These are phyloP conservation scores for Nothophytophthora sp. DNA, from an alignment of 352 stramenopile genomes.

Conservation along the genomic window DNA sequence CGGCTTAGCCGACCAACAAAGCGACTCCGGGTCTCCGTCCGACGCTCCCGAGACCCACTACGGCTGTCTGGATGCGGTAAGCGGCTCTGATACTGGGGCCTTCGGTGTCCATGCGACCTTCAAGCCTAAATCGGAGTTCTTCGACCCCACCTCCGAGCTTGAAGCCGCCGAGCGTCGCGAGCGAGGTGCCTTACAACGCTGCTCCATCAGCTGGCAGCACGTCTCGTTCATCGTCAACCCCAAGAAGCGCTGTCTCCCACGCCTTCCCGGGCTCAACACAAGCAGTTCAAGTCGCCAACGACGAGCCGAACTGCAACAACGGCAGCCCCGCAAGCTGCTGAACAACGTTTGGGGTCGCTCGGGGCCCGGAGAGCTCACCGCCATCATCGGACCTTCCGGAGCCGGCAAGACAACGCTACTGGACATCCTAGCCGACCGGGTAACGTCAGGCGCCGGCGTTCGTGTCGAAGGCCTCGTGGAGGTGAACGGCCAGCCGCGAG, in stretches of 20 bases:
- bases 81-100: neutral
- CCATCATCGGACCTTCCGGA: slow-evolving; percentile 51
- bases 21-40: slow-evolving; percentile 16
- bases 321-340: slow-evolving; percentile 38
- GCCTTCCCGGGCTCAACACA: neutral
- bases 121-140: slow-evolving; percentile 18
- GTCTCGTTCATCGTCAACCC: slow-evolving; percentile 48
- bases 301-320: neutral
- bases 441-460: neutral
- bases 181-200: slow-evolving; percentile 26
- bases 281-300: neutral
- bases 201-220: slow-evolving; percentile 60
- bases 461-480: slow-evolving; percentile 31
- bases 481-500: slow-evolving; percentile 33
- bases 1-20: slow-evolving; percentile 16
- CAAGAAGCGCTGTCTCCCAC: slow-evolving; percentile 20
- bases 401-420: slow-evolving; percentile 52
- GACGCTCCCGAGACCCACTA: slow-evolving; percentile 10
- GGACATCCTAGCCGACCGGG: slow-evolving; percentile 44
- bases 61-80: slow-evolving; percentile 7
- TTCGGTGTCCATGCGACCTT: neutral
- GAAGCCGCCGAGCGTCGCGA: slow-evolving; percentile 17
- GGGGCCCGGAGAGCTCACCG: slow-evolving; percentile 43
- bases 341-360: slow-evolving; percentile 49
- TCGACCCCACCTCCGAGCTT: slow-evolving; percentile 17